Evolutionary conservation across 2,329 filamentous ascomycete species (phyloP).

Genomic region (Dactylonectria estremocensis): DNA sequence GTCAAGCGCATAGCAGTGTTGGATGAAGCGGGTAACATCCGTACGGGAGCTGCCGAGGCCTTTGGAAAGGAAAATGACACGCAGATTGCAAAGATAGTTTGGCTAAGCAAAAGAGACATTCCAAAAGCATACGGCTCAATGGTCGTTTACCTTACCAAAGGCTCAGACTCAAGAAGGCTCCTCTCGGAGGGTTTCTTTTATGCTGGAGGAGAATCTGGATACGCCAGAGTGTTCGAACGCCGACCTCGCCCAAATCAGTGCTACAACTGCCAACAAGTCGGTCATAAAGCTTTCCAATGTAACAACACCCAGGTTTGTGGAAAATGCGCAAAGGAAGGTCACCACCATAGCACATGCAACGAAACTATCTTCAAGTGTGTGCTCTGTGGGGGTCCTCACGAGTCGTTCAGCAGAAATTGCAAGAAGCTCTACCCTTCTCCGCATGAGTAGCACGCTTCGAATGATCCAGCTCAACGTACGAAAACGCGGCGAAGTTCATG

Average conservation of each 20-base stretch:
- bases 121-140: slow-evolving; percentile 47
- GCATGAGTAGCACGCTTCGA: too few relatives aligned
- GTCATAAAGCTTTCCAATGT: slow-evolving; percentile 4
- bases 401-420: too few relatives aligned
- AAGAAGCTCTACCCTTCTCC: too few relatives aligned
- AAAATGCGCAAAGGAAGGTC: slow-evolving; percentile 36
- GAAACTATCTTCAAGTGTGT: slow-evolving; percentile 30
- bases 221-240: slow-evolving; percentile 38
- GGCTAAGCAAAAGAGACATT: slow-evolving; percentile 43
- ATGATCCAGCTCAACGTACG: too few relatives aligned
- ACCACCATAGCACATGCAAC: slow-evolving; percentile 39
- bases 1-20: slow-evolving; percentile 40
- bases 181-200: slow-evolving; percentile 43
- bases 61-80: slow-evolving; percentile 45
- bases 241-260: slow-evolving; percentile 45
- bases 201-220: slow-evolving; percentile 39
- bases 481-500: slow-evolving; percentile 33
- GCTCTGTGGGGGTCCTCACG: too few relatives aligned
- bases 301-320: slow-evolving; percentile 42
- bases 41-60: slow-evolving; percentile 30
- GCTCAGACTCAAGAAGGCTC: slow-evolving; percentile 34
- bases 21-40: slow-evolving; percentile 37
- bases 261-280: slow-evolving; percentile 50
- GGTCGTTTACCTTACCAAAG: slow-evolving; percentile 35
- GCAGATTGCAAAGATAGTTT: slow-evolving; percentile 43